Base-by-base conservation (phyloP, 257 asterid genomes). In the Jacaranda copaia region DNA sequence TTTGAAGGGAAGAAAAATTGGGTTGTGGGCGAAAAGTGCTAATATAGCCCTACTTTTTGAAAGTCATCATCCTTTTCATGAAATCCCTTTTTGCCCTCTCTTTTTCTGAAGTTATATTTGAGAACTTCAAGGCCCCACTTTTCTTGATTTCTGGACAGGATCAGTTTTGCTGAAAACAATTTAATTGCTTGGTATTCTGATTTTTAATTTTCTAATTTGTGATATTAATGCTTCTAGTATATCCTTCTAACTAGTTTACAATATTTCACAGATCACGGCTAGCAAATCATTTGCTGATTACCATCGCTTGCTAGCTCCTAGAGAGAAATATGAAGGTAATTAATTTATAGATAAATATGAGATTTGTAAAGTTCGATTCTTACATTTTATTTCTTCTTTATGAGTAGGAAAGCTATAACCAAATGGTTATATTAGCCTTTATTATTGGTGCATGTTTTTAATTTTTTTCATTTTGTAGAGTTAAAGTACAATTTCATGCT, bases 261-360 rank as follows among this genome's bases (percentile, higher is more conserved):
- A 63, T 63, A 40, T 39, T 66, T 57, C 70, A 81, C 87, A 93
- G 97, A 78, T 91, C 59, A 66, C 75, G 71, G 96, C 96, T 76
- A 74, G 87, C 74, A 71, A 88, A 77, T 43, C 68, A 14, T 87
- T 85, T 68, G 97, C 90, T 46, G 90, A 91, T 77, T 93, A 88
- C 83, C 94, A 93, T 81, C 90, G 98, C 35, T 60, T 93, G 89
- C 85, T 89, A 67, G 87, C 90, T 76, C 98, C 98, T 13, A 78
- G 87, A 69, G 88, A 81, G 68, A 87, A 79, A 80, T 93, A 91
- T 42, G 94, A 91, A 91, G 96, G 97, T 93, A 83, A 51, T 5
- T 57, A 38, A 53, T 48, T n/a, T 63, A 39, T 39, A 20, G 42
- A 42, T n/a, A 65, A 19, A 20, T 38, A 11, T 63, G 15, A 62